Evolutionary conservation across 495 filamentous ascomycete species (phyloP), one percentile per base, ranked within the genome.

Genomic region (Penicillium roqueforti): DNA sequence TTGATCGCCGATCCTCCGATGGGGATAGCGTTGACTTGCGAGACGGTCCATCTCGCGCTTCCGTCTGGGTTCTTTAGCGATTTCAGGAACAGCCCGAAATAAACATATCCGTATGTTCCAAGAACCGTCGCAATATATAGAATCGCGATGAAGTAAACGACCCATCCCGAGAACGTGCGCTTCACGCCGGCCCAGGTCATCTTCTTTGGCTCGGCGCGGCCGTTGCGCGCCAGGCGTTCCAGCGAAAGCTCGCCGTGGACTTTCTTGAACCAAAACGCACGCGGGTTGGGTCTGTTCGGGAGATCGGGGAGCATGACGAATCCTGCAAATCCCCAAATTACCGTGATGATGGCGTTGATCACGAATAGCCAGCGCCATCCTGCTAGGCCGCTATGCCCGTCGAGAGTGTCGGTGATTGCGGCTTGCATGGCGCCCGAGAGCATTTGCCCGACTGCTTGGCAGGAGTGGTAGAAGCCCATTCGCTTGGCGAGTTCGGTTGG

Each of bases 331-430:
- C 87, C 86, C 54, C 88, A 75, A 1, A 79, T 53, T 0, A 79
- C 76, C 0, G 84, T 88, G 20, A 74, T 62, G 32, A 66, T 51
- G 11, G 69, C 65, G 38, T 75, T 72, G 26, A 83, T 72, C n/a
- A 78, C 65, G 55, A 86, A 87, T 8, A 88, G 72, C 79, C 82
- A 88, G 37, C 83, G 75, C 87, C 87, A 91, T 0, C 87, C 87
- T 0, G 79, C 71, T 13, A 80, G 66, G 1, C 80, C 83, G 3
- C 73, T 49, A 18, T 78, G 71, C 3, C 83, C 82, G 9, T 86
- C 58, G 59, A 91, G 71, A 0, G 67, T 69, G 13, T 66, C 56
- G 25, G 65, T 63, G 16, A 71, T 71, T 22, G 65, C 67, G 4
- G 67, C 67, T 53, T 71, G 68, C 14, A 71, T 23, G 1, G 66